Conservation (phyloP, 495 filamentous ascomycete genomes). For the Hyaloscypha variabilis region DNA sequence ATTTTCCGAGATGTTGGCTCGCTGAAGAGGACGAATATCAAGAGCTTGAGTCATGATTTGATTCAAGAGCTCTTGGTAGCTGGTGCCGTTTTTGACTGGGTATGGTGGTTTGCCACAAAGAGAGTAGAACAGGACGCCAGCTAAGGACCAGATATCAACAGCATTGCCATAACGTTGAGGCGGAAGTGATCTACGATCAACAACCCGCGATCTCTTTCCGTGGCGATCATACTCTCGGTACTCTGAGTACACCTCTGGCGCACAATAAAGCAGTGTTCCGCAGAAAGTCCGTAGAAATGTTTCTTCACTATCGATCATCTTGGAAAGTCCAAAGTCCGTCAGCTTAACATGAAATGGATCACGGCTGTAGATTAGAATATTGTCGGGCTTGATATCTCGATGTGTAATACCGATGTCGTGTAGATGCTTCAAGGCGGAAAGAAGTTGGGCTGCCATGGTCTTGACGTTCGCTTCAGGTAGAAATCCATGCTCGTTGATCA, state of each 20-base stretch:
- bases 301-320: conserved; percentile 82
- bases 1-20: conserved; percentile 57
- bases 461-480: conserved; percentile 71
- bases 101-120: conserved; percentile 78
- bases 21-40: conserved; percentile 59
- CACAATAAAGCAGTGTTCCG: conserved; percentile 93
- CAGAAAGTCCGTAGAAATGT: conserved; percentile 97
- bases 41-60: conserved; percentile 77
- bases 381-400: conserved; percentile 97
- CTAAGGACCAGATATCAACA: conserved; percentile 94
- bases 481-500: conserved; percentile 58
- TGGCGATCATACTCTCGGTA: conserved; percentile 61
- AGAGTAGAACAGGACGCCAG: conserved; percentile 83
- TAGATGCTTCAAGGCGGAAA: conserved; percentile 83
- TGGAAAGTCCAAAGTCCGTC: conserved; percentile 94
- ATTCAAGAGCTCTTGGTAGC: conserved; percentile 68
- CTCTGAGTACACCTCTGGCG: conserved; percentile 91
- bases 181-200: conserved; percentile 33
- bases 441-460: conserved; percentile 72
- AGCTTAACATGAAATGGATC: conserved; percentile 84
- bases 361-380: conserved; percentile 77
- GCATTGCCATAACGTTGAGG: conserved; percentile 77
- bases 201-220: conserved; percentile 45
- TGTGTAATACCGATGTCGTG: conserved; percentile 88
- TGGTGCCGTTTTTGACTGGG: conserved; percentile 59